phyloP scores from a whole-genome alignment of 306 rosid species.

The Arachis stenosperma region DNA sequence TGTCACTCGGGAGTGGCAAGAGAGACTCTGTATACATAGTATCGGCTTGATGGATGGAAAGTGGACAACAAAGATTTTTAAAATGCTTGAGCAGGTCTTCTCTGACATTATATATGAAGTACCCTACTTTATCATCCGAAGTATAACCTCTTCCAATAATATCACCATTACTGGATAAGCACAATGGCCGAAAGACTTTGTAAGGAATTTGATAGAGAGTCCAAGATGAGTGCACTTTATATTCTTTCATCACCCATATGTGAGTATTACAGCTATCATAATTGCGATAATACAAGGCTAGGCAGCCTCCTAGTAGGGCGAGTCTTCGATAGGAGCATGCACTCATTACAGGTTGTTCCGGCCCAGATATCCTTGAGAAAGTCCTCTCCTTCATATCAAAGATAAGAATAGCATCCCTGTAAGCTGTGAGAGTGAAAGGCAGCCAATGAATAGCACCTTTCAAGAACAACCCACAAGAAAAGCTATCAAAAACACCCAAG shows the following conservation, averaged over 20 bases:
- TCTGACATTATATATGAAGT: neutral
- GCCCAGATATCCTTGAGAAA: neutral
- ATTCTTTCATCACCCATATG: neutral
- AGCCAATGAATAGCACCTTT: neutral
- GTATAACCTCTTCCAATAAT: neutral
- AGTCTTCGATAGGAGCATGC: neutral
- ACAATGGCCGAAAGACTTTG: neutral
- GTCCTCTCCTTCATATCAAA: neutral
- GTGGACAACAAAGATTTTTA: neutral
- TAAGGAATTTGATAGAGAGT: neutral
- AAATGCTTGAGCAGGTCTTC: neutral
- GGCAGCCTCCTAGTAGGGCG: neutral
- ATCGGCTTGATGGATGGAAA: too few relatives aligned
- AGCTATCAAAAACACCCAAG: neutral
- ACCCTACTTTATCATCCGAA: neutral
- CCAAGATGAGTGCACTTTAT: neutral
- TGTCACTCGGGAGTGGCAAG: neutral
- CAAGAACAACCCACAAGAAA: neutral
- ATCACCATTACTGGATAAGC: neutral
- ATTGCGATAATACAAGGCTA: neutral
- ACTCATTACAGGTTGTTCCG: neutral
- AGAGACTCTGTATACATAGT: neutral
- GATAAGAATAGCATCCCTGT: neutral
- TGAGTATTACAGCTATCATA: accelerated
- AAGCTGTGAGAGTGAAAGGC: neutral